Evolutionary conservation across 2,329 filamentous ascomycete genomes (phyloP).

Genomic region (Apiospora rasikravindrae): DNA sequence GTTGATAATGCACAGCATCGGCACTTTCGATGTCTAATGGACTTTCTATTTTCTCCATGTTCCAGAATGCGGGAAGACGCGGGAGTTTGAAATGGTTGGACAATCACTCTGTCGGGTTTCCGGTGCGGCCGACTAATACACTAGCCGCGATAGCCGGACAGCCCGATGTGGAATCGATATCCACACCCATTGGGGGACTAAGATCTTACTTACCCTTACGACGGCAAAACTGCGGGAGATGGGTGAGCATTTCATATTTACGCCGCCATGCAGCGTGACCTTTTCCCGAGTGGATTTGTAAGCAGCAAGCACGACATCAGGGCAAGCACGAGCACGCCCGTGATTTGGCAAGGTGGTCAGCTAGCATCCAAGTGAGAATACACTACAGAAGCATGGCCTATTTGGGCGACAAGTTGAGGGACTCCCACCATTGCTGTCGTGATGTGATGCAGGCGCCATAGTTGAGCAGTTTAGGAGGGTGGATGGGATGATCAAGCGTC

Average conservation of each 20-base stretch:
- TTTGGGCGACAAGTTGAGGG: too few relatives aligned
- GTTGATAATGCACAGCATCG: neutral
- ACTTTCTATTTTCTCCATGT: neutral
- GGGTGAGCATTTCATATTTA: neutral
- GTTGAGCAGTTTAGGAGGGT: too few relatives aligned
- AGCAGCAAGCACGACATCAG: neutral
- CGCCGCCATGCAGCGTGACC: neutral
- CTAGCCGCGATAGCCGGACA: neutral
- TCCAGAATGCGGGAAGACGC: neutral
- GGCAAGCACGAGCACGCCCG: neutral
- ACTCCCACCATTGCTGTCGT: too few relatives aligned
- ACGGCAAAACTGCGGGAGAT: neutral
- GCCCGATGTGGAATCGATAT: neutral
- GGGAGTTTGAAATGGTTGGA: neutral
- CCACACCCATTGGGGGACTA: neutral
- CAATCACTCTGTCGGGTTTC: neutral
- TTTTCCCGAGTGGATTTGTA: neutral
- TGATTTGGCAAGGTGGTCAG: neutral
- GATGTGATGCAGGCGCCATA: too few relatives aligned
- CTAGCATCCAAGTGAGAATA: neutral
- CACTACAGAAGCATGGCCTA: neutral
- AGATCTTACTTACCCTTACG: neutral
- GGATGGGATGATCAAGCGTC: too few relatives aligned
- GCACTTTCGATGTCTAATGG: neutral
- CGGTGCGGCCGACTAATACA: neutral